Conservation (phyloP, 305 asterid species). For the Fraxinus baroniana region DNA sequence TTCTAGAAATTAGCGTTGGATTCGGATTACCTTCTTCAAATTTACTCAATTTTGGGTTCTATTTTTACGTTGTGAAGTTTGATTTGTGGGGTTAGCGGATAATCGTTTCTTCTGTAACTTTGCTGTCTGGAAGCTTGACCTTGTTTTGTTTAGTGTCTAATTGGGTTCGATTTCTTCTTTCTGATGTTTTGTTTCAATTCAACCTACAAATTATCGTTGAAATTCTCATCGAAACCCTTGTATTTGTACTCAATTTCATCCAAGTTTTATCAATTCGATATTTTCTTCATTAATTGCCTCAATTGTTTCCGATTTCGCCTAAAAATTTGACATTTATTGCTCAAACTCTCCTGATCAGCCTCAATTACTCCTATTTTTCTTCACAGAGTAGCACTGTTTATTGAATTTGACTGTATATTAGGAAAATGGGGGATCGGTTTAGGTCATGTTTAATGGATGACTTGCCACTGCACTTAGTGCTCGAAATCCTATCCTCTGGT, state of each 20-base stretch:
- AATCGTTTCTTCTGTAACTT: background rate
- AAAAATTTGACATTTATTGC: slow-evolving; percentile 38
- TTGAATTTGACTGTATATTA: background rate
- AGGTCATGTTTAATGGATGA: slow-evolving; percentile 53
- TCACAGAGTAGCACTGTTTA: background rate
- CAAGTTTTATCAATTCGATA: slow-evolving; percentile 45
- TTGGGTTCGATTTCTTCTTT: slow-evolving; percentile 29
- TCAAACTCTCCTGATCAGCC: slow-evolving; percentile 3
- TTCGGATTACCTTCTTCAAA: slow-evolving; percentile 7
- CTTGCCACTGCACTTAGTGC: slow-evolving; percentile 68
- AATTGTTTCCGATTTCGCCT: slow-evolving; percentile 46
- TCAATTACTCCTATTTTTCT: slow-evolving; percentile 4
- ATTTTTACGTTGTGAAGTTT: background rate
- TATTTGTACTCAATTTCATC: slow-evolving; percentile 47
- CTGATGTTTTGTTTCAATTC: slow-evolving; percentile 47
- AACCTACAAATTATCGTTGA: slow-evolving; percentile 31
- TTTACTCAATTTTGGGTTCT: slow-evolving; percentile 7
- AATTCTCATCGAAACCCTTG: slow-evolving; percentile 35
- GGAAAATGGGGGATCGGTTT: slow-evolving; percentile 56
- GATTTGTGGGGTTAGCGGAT: background rate
- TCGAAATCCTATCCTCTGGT: slow-evolving; percentile 62
- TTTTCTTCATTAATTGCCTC: slow-evolving; percentile 40
- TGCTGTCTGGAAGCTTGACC: background rate
- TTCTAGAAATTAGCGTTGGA: background rate
- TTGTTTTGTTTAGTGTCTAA: slow-evolving; percentile 22